Base-by-base conservation (phyloP, 164 flowering plant genomes). In the Tinospora cordifolia region DNA sequence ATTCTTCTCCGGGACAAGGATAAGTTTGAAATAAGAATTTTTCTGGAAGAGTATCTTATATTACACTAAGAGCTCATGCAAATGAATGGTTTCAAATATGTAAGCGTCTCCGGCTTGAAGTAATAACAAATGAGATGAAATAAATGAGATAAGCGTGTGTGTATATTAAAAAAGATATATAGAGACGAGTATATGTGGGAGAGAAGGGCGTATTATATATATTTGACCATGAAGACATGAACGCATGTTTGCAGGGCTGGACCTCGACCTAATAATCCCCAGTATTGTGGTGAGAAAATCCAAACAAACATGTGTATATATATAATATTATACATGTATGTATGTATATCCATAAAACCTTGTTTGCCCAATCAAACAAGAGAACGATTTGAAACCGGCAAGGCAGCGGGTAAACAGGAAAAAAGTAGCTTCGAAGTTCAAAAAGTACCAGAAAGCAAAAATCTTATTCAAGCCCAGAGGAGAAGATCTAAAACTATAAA, bases 341-440 rank as follows among this genome's bases (percentile, higher is more conserved):
- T 46, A 46, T 6, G 15, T 2, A 46, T 17, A 46, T 17, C 51
- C 3, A 51, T 17, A 8, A 17, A 51, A 51, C 66, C 58, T 65
- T 25, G 27, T 57, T 65, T 75, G 62, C 22, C 46, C 72, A 75
- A 44, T 47, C 63, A 70, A 62, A 70, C 77, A 75, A 68, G 74
- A 75, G 67, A 67, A 26, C 44, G 26, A 65, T 41, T 69, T 68
- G 38, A 70, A 71, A 36, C 73, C 66, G 67, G 70, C 77, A 75
- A 75, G 19, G 40, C 44, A 75, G 49, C 74, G 77, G 70, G 57
- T 46, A 66, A 75, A 62, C 67, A 36, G 71, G 80, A 82, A 79
- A 79, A 83, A 68, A 58, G 69, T 67, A 51, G 71, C 75, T 68
- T 70, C 70, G 41, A 72, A 72, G 57, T 80, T 75, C 73, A 76